Evolutionary conservation across 2,329 filamentous ascomycete genomes (phyloP).

Genomic region (Geosmithia morbida): DNA sequence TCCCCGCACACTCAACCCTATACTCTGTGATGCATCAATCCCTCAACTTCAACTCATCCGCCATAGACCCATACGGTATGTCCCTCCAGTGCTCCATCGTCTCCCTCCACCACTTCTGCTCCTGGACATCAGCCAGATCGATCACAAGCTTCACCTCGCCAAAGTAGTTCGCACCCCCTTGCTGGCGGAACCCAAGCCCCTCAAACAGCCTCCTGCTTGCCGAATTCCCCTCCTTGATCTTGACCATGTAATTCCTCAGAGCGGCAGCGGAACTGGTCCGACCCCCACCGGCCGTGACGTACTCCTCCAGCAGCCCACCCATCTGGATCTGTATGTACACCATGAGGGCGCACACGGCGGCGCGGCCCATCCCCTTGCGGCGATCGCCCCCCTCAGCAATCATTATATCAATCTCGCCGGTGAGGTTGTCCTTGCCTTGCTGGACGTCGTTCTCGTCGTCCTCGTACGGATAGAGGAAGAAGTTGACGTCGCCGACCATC

Average conservation of each 20-base stretch:
- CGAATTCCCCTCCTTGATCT: constrained; percentile 41
- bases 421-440: constrained; percentile 25
- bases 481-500: constrained; percentile 66
- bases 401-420: constrained; percentile 81
- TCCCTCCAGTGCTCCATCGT: constrained; percentile 4
- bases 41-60: constrained; percentile 1
- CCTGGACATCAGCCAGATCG: constrained; percentile 11
- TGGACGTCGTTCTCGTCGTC: constrained; percentile 38
- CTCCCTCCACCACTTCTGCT: constrained; percentile 9
- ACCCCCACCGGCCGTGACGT: constrained; percentile 8
- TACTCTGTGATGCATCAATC: neutral
- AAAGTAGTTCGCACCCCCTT: constrained; percentile 43
- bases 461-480: constrained; percentile 57
- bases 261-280: neutral
- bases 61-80: constrained; percentile 1
- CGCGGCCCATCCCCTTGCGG: constrained; percentile 48
- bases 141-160: constrained; percentile 40
- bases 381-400: constrained; percentile 47
- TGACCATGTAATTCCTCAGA: constrained; percentile 38
- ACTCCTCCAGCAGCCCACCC: constrained; percentile 34
- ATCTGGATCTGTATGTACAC: constrained; percentile 47
- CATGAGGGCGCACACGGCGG: constrained; percentile 54
- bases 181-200: constrained; percentile 34
- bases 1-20: too few relatives aligned
- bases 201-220: constrained; percentile 36